Evolutionary conservation across 805 yeast genomes (phyloP).

Genomic region (Barnettozyma populi): DNA sequence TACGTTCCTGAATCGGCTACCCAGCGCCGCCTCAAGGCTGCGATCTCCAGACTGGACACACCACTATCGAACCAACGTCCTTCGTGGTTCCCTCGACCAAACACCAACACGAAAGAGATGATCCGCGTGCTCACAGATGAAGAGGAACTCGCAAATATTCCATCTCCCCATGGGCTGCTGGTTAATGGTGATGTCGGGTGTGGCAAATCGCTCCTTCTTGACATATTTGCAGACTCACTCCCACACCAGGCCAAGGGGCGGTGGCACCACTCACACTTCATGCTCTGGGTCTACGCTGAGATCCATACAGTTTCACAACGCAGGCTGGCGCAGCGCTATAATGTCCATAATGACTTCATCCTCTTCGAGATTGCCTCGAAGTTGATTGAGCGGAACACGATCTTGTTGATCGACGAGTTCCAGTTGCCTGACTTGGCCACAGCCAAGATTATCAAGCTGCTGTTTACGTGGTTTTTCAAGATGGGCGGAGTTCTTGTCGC

Average conservation of each 20-base stretch:
- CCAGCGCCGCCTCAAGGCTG: slow-evolving; percentile 18
- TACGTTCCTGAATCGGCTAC: slow-evolving; percentile 39
- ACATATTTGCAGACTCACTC: slow-evolving; percentile 59
- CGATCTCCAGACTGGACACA: slow-evolving; percentile 31
- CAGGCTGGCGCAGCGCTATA: slow-evolving; percentile 30
- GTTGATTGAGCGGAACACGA: slow-evolving; percentile 51
- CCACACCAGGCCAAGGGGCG: slow-evolving; percentile 61
- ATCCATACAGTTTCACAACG: slow-evolving; percentile 51
- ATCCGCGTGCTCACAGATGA: slow-evolving; percentile 52
- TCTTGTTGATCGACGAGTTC: slow-evolving; percentile 65
- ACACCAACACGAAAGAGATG: slow-evolving; percentile 31
- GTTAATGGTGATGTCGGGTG: slow-evolving; percentile 67
- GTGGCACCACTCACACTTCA: slow-evolving; percentile 69
- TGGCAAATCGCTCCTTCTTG: slow-evolving; percentile 72
- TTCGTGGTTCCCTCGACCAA: slow-evolving; percentile 7
- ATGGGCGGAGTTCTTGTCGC: slow-evolving; percentile 73
- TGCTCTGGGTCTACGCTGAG: slow-evolving; percentile 60
- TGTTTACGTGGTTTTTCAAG: slow-evolving; percentile 65
- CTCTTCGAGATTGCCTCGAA: slow-evolving; percentile 62
- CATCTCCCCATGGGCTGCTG: slow-evolving; percentile 60
- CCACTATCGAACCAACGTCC: neutral
- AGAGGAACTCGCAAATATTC: slow-evolving; percentile 47
- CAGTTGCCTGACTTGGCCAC: slow-evolving; percentile 74
- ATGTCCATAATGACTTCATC: slow-evolving; percentile 55
- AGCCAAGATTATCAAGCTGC: slow-evolving; percentile 59